Base-by-base conservation (phyloP, 2,329 filamentous ascomycete genomes). In the Claviceps paspali region DNA sequence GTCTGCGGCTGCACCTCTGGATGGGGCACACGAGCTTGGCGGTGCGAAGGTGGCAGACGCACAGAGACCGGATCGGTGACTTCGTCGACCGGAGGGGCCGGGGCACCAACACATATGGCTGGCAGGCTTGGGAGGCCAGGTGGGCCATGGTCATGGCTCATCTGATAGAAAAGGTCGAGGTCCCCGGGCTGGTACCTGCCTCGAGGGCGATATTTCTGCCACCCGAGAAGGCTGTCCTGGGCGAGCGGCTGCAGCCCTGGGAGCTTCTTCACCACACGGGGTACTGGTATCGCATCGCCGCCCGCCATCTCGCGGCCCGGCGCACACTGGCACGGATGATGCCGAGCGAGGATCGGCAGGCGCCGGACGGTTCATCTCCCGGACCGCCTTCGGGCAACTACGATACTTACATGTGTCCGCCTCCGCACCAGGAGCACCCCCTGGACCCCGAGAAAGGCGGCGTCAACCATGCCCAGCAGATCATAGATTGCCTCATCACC, bases 81-180 rank as follows among this genome's bases (percentile, higher is more conserved):
- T 73, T 95, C 36, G 65, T 95, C 12, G 84, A 94, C 51, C 72
- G 82, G 14, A 76, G 81, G 46, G 87, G 86, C 4, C 83, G 83
- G 48, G 88, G 88, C 1, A 86, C 83, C 3, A 74, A 76, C 23
- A 93, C 84, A 46, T 96, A 96, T 54, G 84, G 85, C 5, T 96
- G 87, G 83, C 74, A 85, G 50, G 87, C 88, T 2, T 98, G 88
- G 87, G 82, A 94, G 59, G 77, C 83, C 29, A 72, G 82, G 39
- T 79, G 75, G 75, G 68, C 72, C 12, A 62, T 62, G 17, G 60
- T 75, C 10, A 79, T 79, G 75, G 74, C 72, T 2, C 64, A 72
- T 31, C 51, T 78, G 43, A 65, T 78, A 14, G 66, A 73, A 42
- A 70, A 64, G 43, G 60, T 66, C 19, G 62, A 65, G 15, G 60